phyloP scores from a whole-genome alignment of 306 rosid genomes.

The Cucumis cinereus region DNA sequence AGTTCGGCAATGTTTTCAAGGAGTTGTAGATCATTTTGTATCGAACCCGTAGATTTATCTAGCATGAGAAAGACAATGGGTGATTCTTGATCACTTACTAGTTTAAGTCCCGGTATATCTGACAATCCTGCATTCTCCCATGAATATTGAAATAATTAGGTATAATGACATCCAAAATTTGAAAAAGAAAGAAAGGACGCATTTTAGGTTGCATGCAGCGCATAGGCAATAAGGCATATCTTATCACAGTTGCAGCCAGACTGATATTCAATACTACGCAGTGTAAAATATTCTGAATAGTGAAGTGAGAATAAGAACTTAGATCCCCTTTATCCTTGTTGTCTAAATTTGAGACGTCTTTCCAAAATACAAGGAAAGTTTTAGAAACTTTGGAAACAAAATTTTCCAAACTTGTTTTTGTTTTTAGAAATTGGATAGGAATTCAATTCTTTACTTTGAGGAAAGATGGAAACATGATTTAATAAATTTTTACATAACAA shows the following conservation, averaged over 20 bases:
- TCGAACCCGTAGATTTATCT: conserved; percentile 57
- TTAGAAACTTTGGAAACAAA: no score
- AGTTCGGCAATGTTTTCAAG: conserved; percentile 56
- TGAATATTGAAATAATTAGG: neutral
- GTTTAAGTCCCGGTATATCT: conserved; percentile 38
- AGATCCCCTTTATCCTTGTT: neutral
- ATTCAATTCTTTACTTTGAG: no score
- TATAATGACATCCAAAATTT: neutral
- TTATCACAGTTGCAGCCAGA: neutral
- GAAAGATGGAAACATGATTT: no score
- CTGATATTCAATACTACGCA: neutral
- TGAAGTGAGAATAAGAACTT: neutral
- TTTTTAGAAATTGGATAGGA: no score
- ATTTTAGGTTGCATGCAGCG: neutral
- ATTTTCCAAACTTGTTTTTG: no score
- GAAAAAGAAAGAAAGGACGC: neutral
- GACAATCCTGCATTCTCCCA: conserved; percentile 54
- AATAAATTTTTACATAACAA: no score
- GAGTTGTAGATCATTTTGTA: conserved; percentile 44
- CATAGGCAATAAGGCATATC: neutral
- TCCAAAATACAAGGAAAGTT: no score
- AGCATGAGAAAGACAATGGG: conserved; percentile 77
- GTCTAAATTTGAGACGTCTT: no score
- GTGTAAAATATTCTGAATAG: neutral
- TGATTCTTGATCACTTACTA: conserved; percentile 72